Evolutionary conservation across 1,139 yeast species (phyloP), one percentile per base, ranked within the genome.

Genomic region (Protomyces lactucae-debilis): DNA sequence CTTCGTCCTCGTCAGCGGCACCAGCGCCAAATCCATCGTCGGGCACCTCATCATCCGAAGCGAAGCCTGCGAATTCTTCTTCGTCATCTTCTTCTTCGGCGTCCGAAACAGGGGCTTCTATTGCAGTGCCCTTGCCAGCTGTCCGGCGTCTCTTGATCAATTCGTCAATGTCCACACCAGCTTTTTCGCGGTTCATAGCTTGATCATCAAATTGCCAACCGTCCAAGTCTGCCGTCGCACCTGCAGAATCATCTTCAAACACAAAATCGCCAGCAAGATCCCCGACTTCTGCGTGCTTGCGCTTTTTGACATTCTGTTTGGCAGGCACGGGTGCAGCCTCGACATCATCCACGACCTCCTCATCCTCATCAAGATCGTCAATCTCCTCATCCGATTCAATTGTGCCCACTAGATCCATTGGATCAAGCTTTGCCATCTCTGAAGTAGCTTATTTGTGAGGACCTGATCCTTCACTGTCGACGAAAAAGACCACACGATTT

Each of bases 201-300:
- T 80, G 83, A 16, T 81, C 82, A 54, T 79, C 83, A 73, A 89
- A 88, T 70, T 89, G 91, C 97, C 97, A 91, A 2, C 96, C 96
- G 57, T 83, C 84, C 64, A 87, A 74, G 39, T 81, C 85, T 51
- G 79, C 83, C 36, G 83, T 85, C 23, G 86, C 95, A 32, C 84
- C 76, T 16, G 82, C 81, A 70, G 90, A 84, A 37, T 81, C 79
- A 73, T 92, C 92, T 65, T 85, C 85, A 36, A 92, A 90, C 67
- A 86, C 85, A 60, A 92, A 79, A 65, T 85, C 87, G 32, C 80
- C 79, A 21, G 80, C 78, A 6, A 76, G 79, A 43, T 77, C 79
- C 28, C 75, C 74, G 16, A 70, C 70, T 23, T 70, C 70, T 3
- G 67, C 71, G 51, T 68, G 74, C 64, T 71, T 69, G 68, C 64